Base-by-base conservation (phyloP, 192 early-diverging fungal species). In the Rhizophagus prolifer region DNA sequence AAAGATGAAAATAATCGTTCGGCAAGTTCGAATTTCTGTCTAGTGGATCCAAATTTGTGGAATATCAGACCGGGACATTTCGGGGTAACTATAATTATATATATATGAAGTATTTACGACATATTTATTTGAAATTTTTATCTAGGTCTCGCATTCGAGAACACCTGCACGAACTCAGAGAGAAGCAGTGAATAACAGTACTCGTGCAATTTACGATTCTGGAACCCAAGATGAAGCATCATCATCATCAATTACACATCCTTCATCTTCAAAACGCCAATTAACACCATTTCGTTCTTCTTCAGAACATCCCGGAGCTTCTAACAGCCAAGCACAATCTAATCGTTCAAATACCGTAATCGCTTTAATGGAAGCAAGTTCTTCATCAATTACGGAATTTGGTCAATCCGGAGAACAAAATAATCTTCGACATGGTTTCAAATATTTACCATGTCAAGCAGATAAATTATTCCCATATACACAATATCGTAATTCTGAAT, bases 41-140 rank as follows among this genome's bases (percentile, higher is more conserved):
- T 90, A 16, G 80, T 78, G 8, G 87, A 89, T 75, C 79, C 88
- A 26, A 88, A 88, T 78, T 68, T 90, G 19, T 90, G 89, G 89
- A 82, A 90, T 72, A 82, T 90, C 46, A 82, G 86, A 36, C 88
- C 89, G 2, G 82, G 81, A 1, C 76, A 78, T 50, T 82, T 85
- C 31, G 72, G 78, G 59, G 84, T 85, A 74, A 64, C 75, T 31
- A 14, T 58, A 66, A 38, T 64, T 71, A 4, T 64, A 78, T 63
- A 10, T 50, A 31, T 30, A 16, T 2, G 23, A 9, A 41, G 30
- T 26, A 14, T 16, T 36, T 76, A 38, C 31, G 16, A 70, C 61
- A 44, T 9, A 21, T n/a, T 28, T 77, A 44, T 60, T 3, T 4
- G 19, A 30, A 36, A 47, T 36, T 16, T 54, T 38, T 50, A 54